Conservation (phyloP, 129 eudicot species). For the Apium graveolens region DNA sequence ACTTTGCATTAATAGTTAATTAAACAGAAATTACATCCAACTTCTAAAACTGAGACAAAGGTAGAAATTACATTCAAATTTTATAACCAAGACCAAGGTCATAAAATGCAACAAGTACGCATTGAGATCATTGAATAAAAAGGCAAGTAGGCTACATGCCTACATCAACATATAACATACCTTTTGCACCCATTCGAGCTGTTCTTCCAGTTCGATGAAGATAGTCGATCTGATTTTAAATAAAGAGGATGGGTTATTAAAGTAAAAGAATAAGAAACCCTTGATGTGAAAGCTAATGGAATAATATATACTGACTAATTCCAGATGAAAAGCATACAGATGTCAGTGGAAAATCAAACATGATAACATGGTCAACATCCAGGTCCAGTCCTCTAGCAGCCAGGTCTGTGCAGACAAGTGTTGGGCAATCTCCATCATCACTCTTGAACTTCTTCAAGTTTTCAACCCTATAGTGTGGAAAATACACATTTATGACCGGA, state of each 20-base stretch:
- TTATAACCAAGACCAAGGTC: no score
- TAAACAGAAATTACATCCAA: no score
- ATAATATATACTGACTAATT: neutral
- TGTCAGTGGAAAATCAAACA: conserved; percentile 88
- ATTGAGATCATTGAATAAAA: no score
- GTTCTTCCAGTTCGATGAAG: conserved; percentile 99
- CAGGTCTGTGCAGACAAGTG: conserved; percentile 89
- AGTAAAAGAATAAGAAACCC: neutral
- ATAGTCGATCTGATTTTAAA: conserved; percentile 71
- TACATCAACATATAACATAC: conserved; percentile 17
- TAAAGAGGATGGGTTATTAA: conserved; percentile 1
- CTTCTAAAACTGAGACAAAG: no score
- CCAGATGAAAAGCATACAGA: conserved; percentile 48
- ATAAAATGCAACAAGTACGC: no score
- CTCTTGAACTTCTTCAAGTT: conserved; percentile 74
- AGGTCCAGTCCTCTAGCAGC: conserved; percentile 97
- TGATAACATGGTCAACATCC: conserved; percentile 96
- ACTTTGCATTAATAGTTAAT: no score
- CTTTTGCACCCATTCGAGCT: conserved; percentile 99
- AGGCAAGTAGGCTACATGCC: neutral
- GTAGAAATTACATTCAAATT: no score
- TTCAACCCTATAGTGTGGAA: conserved; percentile 57
- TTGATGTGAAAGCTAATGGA: neutral
- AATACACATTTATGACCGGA: neutral
- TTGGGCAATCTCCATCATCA: conserved; percentile 94